Percentiles rank a stretch among this genome's conserved stretches.
Evolutionary conservation across 2,329 filamentous ascomycete species (phyloP).

Genomic region (Phyllosticta citrichinensis): DNA sequence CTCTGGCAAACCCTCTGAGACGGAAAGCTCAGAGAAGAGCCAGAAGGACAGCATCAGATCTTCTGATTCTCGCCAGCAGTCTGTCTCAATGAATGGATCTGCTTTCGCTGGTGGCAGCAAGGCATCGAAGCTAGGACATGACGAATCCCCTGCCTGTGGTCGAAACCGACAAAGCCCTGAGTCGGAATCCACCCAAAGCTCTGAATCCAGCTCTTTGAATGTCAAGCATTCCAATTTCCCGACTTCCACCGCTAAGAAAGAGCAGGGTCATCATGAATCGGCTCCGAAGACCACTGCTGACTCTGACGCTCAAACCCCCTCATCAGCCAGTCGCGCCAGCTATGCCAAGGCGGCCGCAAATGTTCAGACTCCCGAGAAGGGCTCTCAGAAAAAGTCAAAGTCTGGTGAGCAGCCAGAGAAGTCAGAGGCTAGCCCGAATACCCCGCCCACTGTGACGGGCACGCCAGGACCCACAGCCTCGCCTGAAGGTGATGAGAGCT

Average conservation of each 20-base stretch:
- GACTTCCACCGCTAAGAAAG: too few relatives aligned
- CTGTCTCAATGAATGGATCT: not conserved
- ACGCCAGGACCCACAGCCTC: not conserved
- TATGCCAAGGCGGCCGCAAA: slow-evolving; percentile 3
- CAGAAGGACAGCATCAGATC: not conserved
- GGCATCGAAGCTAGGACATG: not conserved
- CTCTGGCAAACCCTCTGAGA: not conserved
- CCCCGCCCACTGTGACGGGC: not conserved
- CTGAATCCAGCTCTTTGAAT: not conserved
- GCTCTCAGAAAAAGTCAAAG: not conserved
- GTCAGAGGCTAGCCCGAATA: not conserved
- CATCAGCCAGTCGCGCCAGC: not conserved
- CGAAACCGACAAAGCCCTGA: not conserved
- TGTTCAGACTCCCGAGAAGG: not conserved
- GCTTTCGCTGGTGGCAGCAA: not conserved
- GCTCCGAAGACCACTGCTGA: not conserved
- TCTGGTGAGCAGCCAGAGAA: not conserved
- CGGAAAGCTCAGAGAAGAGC: not conserved
- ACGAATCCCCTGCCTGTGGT: not conserved
- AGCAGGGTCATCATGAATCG: not conserved
- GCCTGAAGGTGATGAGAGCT: slow-evolving; percentile 5
- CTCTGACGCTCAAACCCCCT: not conserved
- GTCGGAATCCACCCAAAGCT: not conserved
- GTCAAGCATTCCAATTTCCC: too few relatives aligned
- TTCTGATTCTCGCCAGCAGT: not conserved